phyloP scores from a whole-genome alignment of 768 basidiomycete genomes.

The Trametes sanguinea region DNA sequence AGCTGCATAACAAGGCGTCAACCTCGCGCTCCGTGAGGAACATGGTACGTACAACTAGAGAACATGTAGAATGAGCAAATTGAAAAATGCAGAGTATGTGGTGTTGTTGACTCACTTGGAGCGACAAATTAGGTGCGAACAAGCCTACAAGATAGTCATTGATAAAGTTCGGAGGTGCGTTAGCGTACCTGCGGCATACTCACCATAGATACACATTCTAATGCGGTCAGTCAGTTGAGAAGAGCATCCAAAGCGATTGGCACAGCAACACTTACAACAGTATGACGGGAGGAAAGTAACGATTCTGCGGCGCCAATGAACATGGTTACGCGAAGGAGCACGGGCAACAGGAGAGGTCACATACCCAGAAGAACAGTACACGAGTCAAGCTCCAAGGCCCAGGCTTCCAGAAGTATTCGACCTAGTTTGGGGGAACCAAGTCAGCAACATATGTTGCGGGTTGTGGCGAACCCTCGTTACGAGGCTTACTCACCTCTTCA shows the following conservation, averaged over 20 bases:
- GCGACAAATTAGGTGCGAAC: conserved; percentile 4
- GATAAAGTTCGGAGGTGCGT: background rate
- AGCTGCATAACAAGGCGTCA: conserved; percentile 1
- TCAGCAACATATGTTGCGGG: too few species aligned
- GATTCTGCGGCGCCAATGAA: conserved; percentile 15
- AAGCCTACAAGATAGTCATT: background rate
- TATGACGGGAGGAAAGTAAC: conserved; percentile 18
- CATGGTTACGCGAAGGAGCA: background rate
- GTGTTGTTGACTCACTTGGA: background rate
- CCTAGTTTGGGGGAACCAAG: background rate
- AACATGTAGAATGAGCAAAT: background rate
- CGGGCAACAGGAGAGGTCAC: background rate
- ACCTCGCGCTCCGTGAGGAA: background rate
- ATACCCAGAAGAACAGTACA: conserved; percentile 24
- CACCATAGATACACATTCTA: conserved; percentile 6
- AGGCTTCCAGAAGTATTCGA: conserved; percentile 24
- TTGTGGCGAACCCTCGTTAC: background rate
- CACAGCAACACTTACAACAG: conserved; percentile 9
- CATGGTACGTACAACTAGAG: conserved; percentile 3
- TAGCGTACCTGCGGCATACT: background rate
- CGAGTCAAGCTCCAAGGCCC: conserved; percentile 23
- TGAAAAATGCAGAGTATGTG: background rate
- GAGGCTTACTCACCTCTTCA: conserved; percentile 14
- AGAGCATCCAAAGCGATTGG: too few species aligned
- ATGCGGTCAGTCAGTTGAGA: background rate